These are phyloP conservation scores for Trichosanthes cucumerina DNA, from an alignment of 306 rosid species.

Conservation along the genomic window DNA sequence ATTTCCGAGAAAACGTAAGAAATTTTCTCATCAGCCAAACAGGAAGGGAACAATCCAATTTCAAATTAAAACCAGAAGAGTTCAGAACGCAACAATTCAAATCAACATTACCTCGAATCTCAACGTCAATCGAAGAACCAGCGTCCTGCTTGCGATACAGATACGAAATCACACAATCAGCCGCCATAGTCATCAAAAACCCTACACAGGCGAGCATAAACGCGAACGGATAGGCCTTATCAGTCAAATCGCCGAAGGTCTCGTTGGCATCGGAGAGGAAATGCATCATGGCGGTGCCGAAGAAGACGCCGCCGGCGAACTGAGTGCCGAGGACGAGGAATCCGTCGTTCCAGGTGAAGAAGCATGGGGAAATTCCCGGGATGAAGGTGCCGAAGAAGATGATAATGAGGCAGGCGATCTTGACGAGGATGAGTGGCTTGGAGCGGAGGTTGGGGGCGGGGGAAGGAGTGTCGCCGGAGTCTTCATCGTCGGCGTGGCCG, in stretches of 20 bases:
- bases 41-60: no score
- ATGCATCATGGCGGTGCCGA: constrained; percentile 80
- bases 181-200: constrained; percentile 52
- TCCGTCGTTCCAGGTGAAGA: constrained; percentile 60
- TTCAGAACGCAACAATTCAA: not conserved
- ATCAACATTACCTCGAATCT: constrained; percentile 28
- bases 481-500: constrained; percentile 31
- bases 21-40: not conserved
- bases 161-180: constrained; percentile 41
- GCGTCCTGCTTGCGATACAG: constrained; percentile 21
- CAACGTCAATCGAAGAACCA: not conserved
- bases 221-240: constrained; percentile 49
- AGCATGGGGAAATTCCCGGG: constrained; percentile 48
- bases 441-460: constrained; percentile 29
- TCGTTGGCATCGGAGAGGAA: constrained; percentile 57
- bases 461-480: not conserved
- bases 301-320: constrained; percentile 65
- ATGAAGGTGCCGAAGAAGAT: constrained; percentile 52
- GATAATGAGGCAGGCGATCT: constrained; percentile 43
- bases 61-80: not conserved
- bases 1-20: not conserved
- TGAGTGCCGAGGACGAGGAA: constrained; percentile 63
- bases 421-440: constrained; percentile 34
- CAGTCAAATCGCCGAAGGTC: constrained; percentile 46
- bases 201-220: constrained; percentile 62